Percentiles rank a stretch among this genome's conserved stretches.
These are phyloP conservation scores for Stagonosporopsis cucurbitacearum DNA, from an alignment of 2,329 filamentous ascomycete genomes.

Conservation along the genomic window DNA sequence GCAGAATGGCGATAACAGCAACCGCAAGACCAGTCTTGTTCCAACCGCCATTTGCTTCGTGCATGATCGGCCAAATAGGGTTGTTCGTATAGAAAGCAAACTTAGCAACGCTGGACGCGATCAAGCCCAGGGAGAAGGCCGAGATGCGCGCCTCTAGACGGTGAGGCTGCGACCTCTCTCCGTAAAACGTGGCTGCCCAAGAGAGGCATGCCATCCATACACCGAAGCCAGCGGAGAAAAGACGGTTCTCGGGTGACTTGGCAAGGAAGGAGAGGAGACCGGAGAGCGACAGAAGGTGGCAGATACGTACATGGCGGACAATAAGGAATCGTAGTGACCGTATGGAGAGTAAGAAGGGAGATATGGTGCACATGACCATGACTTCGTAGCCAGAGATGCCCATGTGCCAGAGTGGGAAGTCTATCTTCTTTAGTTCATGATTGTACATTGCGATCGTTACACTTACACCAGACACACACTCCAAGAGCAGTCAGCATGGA, in stretches of 20 bases:
- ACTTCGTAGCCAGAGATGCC: slow-evolving; percentile 96
- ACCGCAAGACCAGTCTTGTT: slow-evolving; percentile 83
- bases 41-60: slow-evolving; percentile 87
- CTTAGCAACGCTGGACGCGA: slow-evolving; percentile 86
- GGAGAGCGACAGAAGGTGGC: slow-evolving; percentile 78
- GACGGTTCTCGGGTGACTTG: slow-evolving; percentile 72
- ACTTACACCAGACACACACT: slow-evolving; percentile 90
- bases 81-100: slow-evolving; percentile 96
- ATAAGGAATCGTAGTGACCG: slow-evolving; percentile 71
- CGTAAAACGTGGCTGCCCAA: slow-evolving; percentile 82
- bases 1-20: slow-evolving; percentile 75
- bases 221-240: slow-evolving; percentile 81
- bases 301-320: slow-evolving; percentile 70
- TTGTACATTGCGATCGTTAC: neutral
- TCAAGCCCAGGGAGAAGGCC: slow-evolving; percentile 80
- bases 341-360: slow-evolving; percentile 79
- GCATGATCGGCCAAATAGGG: slow-evolving; percentile 94
- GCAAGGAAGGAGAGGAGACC: slow-evolving; percentile 83
- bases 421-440: slow-evolving; percentile 53
- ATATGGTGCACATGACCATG: slow-evolving; percentile 82
- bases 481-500: slow-evolving; percentile 89
- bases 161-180: slow-evolving; percentile 74
- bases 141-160: slow-evolving; percentile 82
- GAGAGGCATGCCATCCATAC: slow-evolving; percentile 81
- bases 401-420: slow-evolving; percentile 99